Conservation (phyloP, 2,329 filamentous ascomycete species). For the Aureobasidium sp. region DNA sequence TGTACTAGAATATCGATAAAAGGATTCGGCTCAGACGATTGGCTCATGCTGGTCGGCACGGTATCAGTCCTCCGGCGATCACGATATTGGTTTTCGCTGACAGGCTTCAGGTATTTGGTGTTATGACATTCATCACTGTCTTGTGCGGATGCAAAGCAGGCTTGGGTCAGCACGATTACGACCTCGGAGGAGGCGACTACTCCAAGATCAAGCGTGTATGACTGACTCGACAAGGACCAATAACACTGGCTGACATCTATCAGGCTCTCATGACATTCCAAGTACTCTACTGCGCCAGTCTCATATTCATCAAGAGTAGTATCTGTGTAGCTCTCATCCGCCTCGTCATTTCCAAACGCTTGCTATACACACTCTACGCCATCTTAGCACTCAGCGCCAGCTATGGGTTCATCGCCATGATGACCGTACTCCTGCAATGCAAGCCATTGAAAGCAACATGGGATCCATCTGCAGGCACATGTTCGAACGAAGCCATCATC, state of each 20-base stretch:
- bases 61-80: neutral
- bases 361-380: constrained; percentile 8
- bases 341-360: neutral
- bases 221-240: neutral
- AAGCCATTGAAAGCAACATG: constrained; percentile 1
- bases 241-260: neutral
- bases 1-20: constrained; percentile 4
- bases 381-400: constrained; percentile 7
- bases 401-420: constrained; percentile 7
- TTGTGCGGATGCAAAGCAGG: constrained; percentile 11
- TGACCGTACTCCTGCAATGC: neutral
- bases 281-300: constrained; percentile 7
- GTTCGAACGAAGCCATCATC: neutral
- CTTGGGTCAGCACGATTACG: constrained; percentile 15
- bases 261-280: constrained; percentile 9
- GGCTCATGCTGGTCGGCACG: constrained; percentile 12
- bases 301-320: constrained; percentile 16
- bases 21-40: constrained; percentile 13
- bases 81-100: neutral
- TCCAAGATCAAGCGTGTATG: constrained; percentile 8
- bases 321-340: constrained; percentile 16
- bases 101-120: neutral
- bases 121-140: constrained; percentile 3
- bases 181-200: constrained; percentile 2
- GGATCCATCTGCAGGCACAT: constrained; percentile 6